Percentiles rank a stretch among this genome's conserved stretches.
Evolutionary conservation across 108 stramenopile species (phyloP).

Genomic region (Pseudonitzschia pungens): DNA sequence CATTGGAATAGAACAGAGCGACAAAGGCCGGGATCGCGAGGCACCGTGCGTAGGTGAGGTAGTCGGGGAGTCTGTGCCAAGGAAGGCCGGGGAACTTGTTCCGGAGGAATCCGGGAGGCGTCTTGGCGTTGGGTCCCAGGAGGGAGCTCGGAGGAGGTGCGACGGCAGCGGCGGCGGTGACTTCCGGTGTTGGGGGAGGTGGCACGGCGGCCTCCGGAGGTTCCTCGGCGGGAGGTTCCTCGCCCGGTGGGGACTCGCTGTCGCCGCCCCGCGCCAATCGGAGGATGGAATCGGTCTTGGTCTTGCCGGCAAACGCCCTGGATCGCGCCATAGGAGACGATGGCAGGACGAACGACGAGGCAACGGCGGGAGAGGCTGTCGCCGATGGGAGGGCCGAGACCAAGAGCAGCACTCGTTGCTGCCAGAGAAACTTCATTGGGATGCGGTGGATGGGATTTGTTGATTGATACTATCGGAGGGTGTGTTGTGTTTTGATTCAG

Average conservation of each 20-base stretch:
- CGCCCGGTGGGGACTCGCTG: not conserved
- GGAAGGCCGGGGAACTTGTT: conserved; percentile 60
- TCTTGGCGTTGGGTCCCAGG: conserved; percentile 47
- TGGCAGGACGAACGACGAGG: conserved; percentile 6
- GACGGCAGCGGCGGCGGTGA: not conserved
- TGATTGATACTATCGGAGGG: no score
- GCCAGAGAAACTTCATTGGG: not conserved
- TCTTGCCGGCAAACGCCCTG: not conserved
- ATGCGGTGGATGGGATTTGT: no score
- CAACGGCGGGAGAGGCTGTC: not conserved
- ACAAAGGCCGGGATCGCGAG: conserved; percentile 70
- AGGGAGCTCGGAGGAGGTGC: not conserved
- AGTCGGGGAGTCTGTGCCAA: conserved; percentile 72
- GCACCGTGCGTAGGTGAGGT: conserved; percentile 72
- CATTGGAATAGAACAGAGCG: conserved; percentile 39
- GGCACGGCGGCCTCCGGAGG: not conserved
- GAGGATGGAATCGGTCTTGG: not conserved
- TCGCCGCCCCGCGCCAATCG: not conserved
- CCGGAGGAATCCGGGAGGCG: conserved; percentile 63
- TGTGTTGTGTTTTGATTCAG: no score
- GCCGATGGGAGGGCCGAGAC: not conserved
- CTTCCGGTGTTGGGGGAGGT: not conserved
- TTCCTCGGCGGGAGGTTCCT: not conserved
- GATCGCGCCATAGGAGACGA: not conserved
- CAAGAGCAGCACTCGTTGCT: conserved; percentile 15